Percentiles rank a stretch among this genome's conserved stretches.
phyloP scores from a whole-genome alignment of 768 basidiomycete species.

The Mycena chlorophos region DNA sequence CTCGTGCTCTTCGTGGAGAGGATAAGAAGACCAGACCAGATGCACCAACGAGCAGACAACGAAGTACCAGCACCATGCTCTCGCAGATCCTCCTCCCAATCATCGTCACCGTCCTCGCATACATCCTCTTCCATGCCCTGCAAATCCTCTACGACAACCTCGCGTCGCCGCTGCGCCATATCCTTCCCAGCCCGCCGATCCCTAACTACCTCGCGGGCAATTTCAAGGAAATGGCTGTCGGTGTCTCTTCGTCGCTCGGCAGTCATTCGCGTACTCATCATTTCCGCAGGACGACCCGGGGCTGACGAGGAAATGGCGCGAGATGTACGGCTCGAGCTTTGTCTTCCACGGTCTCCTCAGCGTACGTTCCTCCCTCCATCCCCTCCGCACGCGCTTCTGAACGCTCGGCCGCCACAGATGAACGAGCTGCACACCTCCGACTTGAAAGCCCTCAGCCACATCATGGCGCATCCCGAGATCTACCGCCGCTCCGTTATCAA shows the following conservation, averaged over 20 bases:
- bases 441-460: slow-evolving; percentile 12
- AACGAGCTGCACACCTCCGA: slow-evolving; percentile 14
- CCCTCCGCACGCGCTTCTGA: background rate
- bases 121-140: slow-evolving; percentile 20
- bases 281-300: slow-evolving; percentile 2
- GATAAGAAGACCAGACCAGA: too few species aligned
- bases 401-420: background rate
- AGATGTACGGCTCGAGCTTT: slow-evolving; percentile 4
- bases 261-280: background rate
- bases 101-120: slow-evolving; percentile 1
- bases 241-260: background rate
- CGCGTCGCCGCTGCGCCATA: slow-evolving; percentile 31
- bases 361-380: background rate
- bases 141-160: slow-evolving; percentile 8
- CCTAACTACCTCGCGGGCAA: slow-evolving; percentile 35
- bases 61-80: slow-evolving; percentile 7
- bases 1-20: too few species aligned
- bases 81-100: slow-evolving; percentile 8
- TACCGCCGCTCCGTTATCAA: background rate
- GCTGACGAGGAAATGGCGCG: slow-evolving; percentile 8
- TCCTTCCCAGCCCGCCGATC: slow-evolving; percentile 35
- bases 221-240: slow-evolving; percentile 25
- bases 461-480: slow-evolving; percentile 3
- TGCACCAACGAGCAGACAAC: too few species aligned
- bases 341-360: slow-evolving; percentile 8